These are phyloP conservation scores for Cyclospora cayetanensis DNA, from an alignment of 169 alveolate genomes.

Conservation along the genomic window DNA sequence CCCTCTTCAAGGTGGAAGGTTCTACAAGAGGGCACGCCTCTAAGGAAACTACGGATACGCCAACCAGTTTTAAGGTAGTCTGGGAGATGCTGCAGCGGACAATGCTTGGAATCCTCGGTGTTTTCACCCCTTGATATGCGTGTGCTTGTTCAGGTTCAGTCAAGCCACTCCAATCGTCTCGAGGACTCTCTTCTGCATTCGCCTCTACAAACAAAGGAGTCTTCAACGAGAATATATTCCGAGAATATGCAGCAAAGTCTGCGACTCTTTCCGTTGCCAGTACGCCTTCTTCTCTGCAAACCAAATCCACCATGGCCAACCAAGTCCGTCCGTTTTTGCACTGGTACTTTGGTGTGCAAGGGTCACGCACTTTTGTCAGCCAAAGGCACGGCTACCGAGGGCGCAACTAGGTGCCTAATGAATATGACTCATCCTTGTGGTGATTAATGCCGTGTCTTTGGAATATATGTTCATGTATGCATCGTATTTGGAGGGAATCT, in stretches of 20 bases:
- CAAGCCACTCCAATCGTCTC: background rate
- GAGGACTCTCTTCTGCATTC: background rate
- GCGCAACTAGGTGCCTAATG: too few relatives aligned
- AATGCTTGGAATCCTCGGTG: background rate
- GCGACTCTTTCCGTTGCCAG: background rate
- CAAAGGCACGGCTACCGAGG: too few relatives aligned
- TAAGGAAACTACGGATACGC: background rate
- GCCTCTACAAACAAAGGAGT: background rate
- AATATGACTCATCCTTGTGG: too few relatives aligned
- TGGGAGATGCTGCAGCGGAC: conserved; percentile 26
- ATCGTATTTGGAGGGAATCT: too few relatives aligned
- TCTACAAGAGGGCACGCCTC: background rate
- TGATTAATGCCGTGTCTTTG: too few relatives aligned
- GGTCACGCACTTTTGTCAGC: too few relatives aligned
- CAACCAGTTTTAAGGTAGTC: conserved; percentile 20
- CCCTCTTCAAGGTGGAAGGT: background rate
- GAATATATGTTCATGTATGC: too few relatives aligned
- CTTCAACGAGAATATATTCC: background rate
- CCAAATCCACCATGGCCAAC: background rate
- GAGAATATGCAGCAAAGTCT: background rate
- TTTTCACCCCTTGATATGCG: background rate
- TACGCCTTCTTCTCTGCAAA: background rate
- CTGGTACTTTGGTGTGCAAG: too few relatives aligned
- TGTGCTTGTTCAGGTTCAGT: background rate
- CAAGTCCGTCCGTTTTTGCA: too few relatives aligned